Percentiles rank a stretch among this genome's conserved stretches.
Evolutionary conservation across 352 stramenopile species (phyloP).

Genomic region (Thalassiosira exigua): DNA sequence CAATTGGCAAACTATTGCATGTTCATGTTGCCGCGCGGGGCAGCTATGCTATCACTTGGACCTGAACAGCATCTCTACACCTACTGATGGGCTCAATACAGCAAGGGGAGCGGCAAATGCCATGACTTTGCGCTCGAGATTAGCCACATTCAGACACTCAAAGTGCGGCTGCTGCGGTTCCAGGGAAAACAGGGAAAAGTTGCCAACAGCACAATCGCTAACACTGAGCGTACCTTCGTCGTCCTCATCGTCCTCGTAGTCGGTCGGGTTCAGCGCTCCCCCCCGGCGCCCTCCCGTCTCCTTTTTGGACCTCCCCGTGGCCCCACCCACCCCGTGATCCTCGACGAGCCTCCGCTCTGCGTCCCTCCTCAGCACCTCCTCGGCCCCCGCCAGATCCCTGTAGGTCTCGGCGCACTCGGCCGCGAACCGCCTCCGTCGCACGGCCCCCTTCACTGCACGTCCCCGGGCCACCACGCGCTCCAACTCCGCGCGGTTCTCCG

Average conservation of each 20-base stretch:
- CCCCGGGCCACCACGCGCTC: conserved; percentile 55
- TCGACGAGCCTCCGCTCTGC: conserved; percentile 22
- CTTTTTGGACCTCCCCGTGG: not conserved
- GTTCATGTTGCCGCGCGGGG: too few species aligned
- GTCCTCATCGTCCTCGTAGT: conserved; percentile 34
- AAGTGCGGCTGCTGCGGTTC: too few species aligned
- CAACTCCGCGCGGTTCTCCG: conserved; percentile 57
- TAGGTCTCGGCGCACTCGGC: conserved; percentile 73
- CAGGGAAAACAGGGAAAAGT: too few species aligned
- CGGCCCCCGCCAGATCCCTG: conserved; percentile 68
- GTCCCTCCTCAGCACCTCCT: conserved; percentile 59
- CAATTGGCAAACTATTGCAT: too few species aligned
- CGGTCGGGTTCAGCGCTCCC: conserved; percentile 1
- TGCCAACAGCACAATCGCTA: not conserved
- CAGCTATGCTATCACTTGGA: too few species aligned
- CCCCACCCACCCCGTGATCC: not conserved
- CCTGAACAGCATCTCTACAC: too few species aligned
- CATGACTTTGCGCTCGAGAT: too few species aligned
- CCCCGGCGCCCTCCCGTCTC: not conserved
- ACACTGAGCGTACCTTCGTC: conserved; percentile 24
- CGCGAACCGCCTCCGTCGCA: conserved; percentile 54
- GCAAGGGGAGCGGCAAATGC: too few species aligned
- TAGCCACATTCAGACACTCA: too few species aligned
- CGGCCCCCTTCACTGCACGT: conserved; percentile 50
- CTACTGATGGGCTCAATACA: too few species aligned